These are phyloP conservation scores for Calonectria crousiana DNA, from an alignment of 2,329 filamentous ascomycete genomes.

Conservation along the genomic window DNA sequence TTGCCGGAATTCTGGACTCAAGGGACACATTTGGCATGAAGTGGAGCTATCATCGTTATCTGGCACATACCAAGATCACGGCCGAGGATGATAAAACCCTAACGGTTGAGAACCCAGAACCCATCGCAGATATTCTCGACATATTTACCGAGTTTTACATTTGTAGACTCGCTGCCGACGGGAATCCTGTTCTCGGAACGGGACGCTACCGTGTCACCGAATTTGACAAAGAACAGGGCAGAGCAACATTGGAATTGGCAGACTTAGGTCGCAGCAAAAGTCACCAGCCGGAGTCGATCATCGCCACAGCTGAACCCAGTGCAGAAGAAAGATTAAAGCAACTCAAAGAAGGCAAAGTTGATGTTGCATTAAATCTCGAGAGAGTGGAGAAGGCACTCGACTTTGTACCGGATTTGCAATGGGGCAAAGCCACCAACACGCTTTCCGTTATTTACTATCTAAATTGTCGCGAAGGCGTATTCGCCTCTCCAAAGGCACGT, in stretches of 20 bases:
- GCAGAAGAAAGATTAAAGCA: slow-evolving; percentile 3
- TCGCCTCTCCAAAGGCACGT: not conserved
- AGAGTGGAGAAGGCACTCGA: not conserved
- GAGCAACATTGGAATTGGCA: not conserved
- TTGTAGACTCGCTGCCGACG: not conserved
- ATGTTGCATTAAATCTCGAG: slow-evolving; percentile 12
- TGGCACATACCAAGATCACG: not conserved
- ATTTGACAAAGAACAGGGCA: not conserved
- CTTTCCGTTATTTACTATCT: slow-evolving; percentile 9
- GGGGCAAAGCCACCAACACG: slow-evolving; percentile 1
- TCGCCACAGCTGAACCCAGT: not conserved
- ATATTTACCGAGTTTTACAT: slow-evolving; percentile 9
- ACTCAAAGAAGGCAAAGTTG: not conserved
- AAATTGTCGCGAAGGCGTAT: not conserved
- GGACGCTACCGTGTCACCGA: not conserved
- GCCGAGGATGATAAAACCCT: not conserved
- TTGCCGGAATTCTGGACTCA: not conserved
- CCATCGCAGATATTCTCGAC: not conserved
- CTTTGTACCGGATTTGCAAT: not conserved
- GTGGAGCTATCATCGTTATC: slow-evolving; percentile 9
- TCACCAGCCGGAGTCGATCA: not conserved
- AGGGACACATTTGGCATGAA: slow-evolving; percentile 13
- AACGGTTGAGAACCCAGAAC: not conserved
- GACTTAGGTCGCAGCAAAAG: not conserved
- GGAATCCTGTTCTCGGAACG: not conserved